A percentile compares a stretch with the other conserved stretches of the same genome.
Conservation (phyloP, 208 protist species). For the Trypanosoma congolense region DNA sequence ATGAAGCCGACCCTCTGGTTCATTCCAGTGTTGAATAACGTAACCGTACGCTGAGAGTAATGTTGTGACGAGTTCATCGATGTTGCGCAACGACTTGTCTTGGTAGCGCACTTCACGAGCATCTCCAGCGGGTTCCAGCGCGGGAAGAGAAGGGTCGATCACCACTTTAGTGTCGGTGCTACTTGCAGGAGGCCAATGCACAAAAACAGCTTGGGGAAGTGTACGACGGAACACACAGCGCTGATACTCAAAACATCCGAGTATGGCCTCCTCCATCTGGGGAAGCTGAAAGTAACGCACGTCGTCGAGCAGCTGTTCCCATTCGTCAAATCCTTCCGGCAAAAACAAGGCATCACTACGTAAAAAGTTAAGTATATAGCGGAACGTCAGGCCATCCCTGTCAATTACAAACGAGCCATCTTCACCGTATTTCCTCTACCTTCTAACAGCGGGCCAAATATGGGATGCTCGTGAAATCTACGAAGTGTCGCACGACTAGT, state of each 20-base stretch:
- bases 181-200: slow-evolving; percentile 39
- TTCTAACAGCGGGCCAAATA: slow-evolving; percentile 58
- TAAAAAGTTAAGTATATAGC: slow-evolving; percentile 58
- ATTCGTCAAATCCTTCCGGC: slow-evolving; percentile 55
- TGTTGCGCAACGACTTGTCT: slow-evolving; percentile 28
- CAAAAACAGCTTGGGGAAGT: slow-evolving; percentile 59
- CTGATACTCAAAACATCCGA: slow-evolving; percentile 59
- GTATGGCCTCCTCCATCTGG: slow-evolving; percentile 31
- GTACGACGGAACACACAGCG: slow-evolving; percentile 39
- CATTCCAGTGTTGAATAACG: slow-evolving; percentile 61
- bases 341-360: slow-evolving; percentile 41
- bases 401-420: slow-evolving; percentile 68
- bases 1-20: slow-evolving; percentile 44
- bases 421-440: slow-evolving; percentile 30
- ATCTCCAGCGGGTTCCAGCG: slow-evolving; percentile 24
- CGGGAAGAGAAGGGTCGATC: slow-evolving; percentile 45
- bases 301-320: slow-evolving; percentile 60
- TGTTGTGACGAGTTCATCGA: slow-evolving; percentile 61
- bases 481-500: slow-evolving; percentile 37
- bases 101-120: slow-evolving; percentile 21
- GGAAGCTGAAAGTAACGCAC: slow-evolving; percentile 37
- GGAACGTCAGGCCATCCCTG: slow-evolving; percentile 55
- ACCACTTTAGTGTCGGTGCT: slow-evolving; percentile 8
- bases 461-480: slow-evolving; percentile 21
- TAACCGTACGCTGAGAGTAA: slow-evolving; percentile 60